Evolutionary conservation across 139 green algal genomes (phyloP).

Genomic region (Prasinococcaceae sp.): DNA sequence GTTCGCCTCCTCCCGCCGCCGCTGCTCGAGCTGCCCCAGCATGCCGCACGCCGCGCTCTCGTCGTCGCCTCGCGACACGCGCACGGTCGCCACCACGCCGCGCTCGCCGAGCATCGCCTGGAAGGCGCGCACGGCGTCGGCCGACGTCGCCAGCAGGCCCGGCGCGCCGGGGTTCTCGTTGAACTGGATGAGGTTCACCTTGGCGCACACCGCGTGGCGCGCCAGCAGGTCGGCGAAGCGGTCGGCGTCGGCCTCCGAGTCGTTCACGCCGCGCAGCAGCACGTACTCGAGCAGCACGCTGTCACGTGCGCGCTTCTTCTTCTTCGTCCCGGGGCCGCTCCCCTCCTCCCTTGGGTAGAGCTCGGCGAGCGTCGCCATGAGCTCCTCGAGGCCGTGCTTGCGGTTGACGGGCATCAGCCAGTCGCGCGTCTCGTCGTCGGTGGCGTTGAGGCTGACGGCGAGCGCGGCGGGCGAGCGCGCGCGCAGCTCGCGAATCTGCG

Average conservation of each 20-base stretch:
- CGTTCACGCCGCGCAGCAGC: conserved; percentile 74
- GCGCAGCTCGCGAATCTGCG: conserved; percentile 50
- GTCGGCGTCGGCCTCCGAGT: conserved; percentile 25
- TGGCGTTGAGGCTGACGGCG: conserved; percentile 77
- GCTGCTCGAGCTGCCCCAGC: conserved; percentile 14
- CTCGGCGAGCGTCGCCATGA: conserved; percentile 35
- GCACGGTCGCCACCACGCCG: not conserved
- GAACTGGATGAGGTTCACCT: conserved; percentile 31
- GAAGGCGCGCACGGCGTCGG: not conserved
- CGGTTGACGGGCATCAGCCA: conserved; percentile 83
- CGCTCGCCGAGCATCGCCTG: not conserved
- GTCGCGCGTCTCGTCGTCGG: conserved; percentile 64
- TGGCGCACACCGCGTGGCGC: conserved; percentile 15
- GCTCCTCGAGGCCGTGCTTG: conserved; percentile 34
- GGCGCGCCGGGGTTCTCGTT: conserved; percentile 17
- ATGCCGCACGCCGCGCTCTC: conserved; percentile 20
- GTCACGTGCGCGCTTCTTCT: conserved; percentile 7
- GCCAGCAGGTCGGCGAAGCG: not conserved
- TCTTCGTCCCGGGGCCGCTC: conserved; percentile 1
- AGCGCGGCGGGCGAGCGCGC: conserved; percentile 36
- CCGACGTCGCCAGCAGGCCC: not conserved
- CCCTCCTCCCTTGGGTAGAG: too few species aligned
- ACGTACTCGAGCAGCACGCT: conserved; percentile 81
- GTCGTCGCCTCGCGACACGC: conserved; percentile 11
- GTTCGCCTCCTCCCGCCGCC: too few species aligned